Base-by-base conservation (phyloP, 75 land plant genomes). In the Isoetes taiwanensis region DNA sequence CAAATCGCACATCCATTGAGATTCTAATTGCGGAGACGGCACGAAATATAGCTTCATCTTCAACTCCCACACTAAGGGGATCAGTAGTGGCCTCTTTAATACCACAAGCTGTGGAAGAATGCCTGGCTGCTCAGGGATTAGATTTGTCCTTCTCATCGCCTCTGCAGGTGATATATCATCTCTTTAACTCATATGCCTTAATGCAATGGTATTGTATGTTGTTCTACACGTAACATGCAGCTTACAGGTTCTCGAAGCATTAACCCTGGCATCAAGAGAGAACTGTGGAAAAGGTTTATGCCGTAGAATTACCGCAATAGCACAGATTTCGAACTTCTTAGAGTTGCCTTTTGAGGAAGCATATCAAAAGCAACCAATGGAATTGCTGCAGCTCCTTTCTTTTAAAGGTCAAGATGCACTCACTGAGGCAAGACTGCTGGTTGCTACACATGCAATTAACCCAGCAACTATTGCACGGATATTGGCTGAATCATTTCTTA, bases 351-450 rank as follows among this genome's bases (percentile, higher is more conserved):
- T 81, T 55, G 54, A 77, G 43, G 99, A 87, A 68, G 96, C 99
- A 43, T 84, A 78, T 64, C 61, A 66, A 27, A 94, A 88, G 53
- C 70, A 56, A 27, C 96, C 99, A 34, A 61, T 83, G 52, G 83
- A 88, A 53, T 67, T 94, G 28, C 65, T 94, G 11, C 99, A 94
- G 71, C 71, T 94, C 42, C 90, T 94, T 46, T 87, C 96, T 54
- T 83, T 94, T 14, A 94, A 94, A 74, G 99, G 91, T 20, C 95
- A 94, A 67, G 99, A 94, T 23, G 95, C 99, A 32, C 76, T 94
- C 65, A 70, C 69, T 38, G 90, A 88, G 67, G 99, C 99, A n/a
- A 81, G 76, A 35, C 75, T 84, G 12, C 72, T 94, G 31, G 86
- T 94, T 62, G 79, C 80, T 56, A 88, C 90, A 25, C 99, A 94